These are phyloP conservation scores for Quercus engelmannii DNA, from an alignment of 306 rosid genomes.

Conservation along the genomic window DNA sequence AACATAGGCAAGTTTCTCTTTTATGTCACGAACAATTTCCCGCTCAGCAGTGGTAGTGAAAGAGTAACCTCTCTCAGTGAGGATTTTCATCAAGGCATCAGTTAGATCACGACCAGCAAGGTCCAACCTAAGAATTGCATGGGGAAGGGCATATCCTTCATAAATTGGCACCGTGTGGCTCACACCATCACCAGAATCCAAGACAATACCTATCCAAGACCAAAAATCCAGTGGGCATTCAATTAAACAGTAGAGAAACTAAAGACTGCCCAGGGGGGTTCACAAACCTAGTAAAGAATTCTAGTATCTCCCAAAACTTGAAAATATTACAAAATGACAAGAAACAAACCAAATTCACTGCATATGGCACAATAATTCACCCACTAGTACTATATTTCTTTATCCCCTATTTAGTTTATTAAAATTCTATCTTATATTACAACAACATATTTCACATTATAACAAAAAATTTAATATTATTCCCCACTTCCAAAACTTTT, in stretches of 20 bases:
- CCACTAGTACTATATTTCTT: neutral
- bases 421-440: neutral
- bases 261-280: neutral
- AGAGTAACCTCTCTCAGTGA: conserved; percentile 72
- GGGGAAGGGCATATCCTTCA: conserved; percentile 73
- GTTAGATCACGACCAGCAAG: conserved; percentile 80
- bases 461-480: neutral
- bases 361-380: too few relatives aligned
- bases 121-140: conserved; percentile 70
- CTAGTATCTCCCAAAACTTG: neutral
- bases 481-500: neutral
- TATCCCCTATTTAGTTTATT: neutral
- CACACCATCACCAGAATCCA: conserved; percentile 80
- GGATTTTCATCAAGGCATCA: conserved; percentile 59
- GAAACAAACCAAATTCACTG: too few relatives aligned
- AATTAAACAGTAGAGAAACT: neutral
- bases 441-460: neutral
- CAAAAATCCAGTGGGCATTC: conserved; percentile 10
- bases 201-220: conserved; percentile 52
- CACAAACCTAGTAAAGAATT: neutral
- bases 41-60: conserved; percentile 69
- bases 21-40: conserved; percentile 82
- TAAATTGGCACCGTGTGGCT: conserved; percentile 78
- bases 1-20: conserved; percentile 70
- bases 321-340: neutral